Conservation (phyloP, 2,329 filamentous ascomycete genomes). For the Plectosphaerella plurivora region DNA sequence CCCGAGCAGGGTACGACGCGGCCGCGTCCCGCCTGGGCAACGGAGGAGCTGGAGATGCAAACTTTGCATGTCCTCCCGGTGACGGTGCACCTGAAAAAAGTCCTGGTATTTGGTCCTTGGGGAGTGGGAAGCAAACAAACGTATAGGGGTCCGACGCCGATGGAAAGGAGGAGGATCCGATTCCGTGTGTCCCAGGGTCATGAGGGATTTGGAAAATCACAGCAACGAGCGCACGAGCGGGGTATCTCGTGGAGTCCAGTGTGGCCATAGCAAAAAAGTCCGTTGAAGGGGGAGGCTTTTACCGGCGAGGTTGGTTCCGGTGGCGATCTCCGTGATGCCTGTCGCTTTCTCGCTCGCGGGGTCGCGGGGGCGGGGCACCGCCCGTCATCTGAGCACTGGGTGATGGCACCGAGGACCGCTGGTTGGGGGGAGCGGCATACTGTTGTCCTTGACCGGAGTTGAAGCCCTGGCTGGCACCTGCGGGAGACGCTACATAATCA, state of each 20-base stretch:
- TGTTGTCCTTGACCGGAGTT: constrained; percentile 38
- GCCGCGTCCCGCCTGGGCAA: constrained; percentile 6
- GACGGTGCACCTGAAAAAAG: neutral
- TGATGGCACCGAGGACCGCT: constrained; percentile 30
- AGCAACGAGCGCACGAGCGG: constrained; percentile 9
- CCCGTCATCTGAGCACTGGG: constrained; percentile 33
- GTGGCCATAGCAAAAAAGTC: constrained; percentile 3
- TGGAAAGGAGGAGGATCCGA: constrained; percentile 8
- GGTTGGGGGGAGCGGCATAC: constrained; percentile 44
- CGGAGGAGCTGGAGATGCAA: constrained; percentile 11
- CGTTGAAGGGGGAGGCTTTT: constrained; percentile 15
- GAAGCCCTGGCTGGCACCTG: constrained; percentile 33
- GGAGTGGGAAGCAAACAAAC: constrained; percentile 9
- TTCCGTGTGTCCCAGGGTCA: constrained; percentile 6
- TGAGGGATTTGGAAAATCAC: constrained; percentile 10
- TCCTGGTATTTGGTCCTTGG: constrained; percentile 4
- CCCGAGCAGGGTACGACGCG: constrained; percentile 2
- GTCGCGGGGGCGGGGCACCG: constrained; percentile 22
- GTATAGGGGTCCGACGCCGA: constrained; percentile 10
- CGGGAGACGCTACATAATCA: constrained; percentile 50
- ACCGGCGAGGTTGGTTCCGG: constrained; percentile 28
- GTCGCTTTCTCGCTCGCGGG: constrained; percentile 35
- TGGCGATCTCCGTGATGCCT: constrained; percentile 34
- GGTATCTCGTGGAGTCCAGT: constrained; percentile 10
- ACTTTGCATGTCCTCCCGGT: constrained; percentile 11